Conservation (phyloP, 345 rosid species). For the Eucalyptus polyanthemos region DNA sequence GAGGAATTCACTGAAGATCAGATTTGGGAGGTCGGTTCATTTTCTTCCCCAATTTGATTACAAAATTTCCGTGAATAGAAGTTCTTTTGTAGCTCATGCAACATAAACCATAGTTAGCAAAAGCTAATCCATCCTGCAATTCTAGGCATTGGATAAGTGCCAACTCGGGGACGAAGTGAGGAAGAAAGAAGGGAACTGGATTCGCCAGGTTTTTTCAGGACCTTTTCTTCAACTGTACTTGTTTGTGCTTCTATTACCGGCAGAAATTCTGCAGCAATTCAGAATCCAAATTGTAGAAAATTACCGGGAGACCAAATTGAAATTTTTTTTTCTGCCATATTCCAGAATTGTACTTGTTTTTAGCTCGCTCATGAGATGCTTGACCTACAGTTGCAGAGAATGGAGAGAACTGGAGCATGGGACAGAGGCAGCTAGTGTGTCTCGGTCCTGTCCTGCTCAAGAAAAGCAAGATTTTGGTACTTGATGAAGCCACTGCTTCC, state of each 20-base stretch:
- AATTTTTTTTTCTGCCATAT: neutral
- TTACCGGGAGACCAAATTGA: too few species aligned
- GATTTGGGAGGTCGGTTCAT: constrained; percentile 73
- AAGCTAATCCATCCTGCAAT: neutral
- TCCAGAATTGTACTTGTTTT: neutral
- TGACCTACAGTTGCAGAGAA: constrained; percentile 44
- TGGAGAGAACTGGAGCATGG: constrained; percentile 96
- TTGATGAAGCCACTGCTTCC: constrained; percentile 90
- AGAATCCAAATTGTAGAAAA: neutral
- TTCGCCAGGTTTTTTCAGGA: constrained; percentile 19
- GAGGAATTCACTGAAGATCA: constrained; percentile 77
- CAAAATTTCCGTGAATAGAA: neutral
- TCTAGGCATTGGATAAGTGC: constrained; percentile 77
- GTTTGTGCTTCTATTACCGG: neutral
- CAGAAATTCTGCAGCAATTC: neutral
- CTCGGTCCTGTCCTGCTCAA: constrained; percentile 74
- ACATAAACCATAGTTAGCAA: neutral
- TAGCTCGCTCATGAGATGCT: neutral
- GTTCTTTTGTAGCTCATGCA: neutral
- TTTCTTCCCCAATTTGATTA: neutral
- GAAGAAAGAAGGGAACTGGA: constrained; percentile 64
- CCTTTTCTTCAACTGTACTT: neutral
- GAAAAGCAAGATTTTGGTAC: constrained; percentile 70
- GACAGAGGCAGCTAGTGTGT: constrained; percentile 79
- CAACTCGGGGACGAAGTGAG: constrained; percentile 79